These are phyloP conservation scores for Echites panduratus DNA, from an alignment of 257 asterid genomes.

Conservation along the genomic window DNA sequence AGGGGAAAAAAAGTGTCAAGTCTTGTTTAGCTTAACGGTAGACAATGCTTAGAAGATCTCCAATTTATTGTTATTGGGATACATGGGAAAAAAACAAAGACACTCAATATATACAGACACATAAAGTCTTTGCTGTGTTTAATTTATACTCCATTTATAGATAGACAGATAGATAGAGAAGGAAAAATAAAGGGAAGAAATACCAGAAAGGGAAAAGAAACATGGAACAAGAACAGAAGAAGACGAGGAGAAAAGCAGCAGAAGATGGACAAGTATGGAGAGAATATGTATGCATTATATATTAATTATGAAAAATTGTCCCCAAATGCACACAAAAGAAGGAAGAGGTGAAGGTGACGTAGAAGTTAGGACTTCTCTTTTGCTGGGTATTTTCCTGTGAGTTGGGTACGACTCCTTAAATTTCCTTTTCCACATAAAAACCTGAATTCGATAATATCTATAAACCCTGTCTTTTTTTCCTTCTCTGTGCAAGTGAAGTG, in stretches of 20 bases:
- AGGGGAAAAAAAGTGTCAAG: too few species aligned
- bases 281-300: neutral
- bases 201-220: neutral
- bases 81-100: too few species aligned
- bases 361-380: conserved; percentile 6
- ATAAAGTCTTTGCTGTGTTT: too few species aligned
- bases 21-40: too few species aligned
- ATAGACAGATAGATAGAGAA: neutral
- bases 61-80: too few species aligned
- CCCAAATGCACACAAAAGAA: neutral
- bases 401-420: conserved; percentile 27
- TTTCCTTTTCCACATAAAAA: conserved; percentile 8
- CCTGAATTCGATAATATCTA: neutral
- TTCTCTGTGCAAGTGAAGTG: neutral
- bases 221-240: neutral
- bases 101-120: too few species aligned
- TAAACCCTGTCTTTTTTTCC: neutral
- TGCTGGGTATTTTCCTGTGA: conserved; percentile 12
- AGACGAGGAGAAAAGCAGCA: neutral
- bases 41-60: too few species aligned
- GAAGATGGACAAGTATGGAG: too few species aligned
- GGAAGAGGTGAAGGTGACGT: conserved; percentile 1
- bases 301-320: neutral
- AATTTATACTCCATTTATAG: too few species aligned
- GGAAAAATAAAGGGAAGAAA: neutral